Base-by-base conservation (phyloP, 306 rosid species). In the Medicago ruthenica region DNA sequence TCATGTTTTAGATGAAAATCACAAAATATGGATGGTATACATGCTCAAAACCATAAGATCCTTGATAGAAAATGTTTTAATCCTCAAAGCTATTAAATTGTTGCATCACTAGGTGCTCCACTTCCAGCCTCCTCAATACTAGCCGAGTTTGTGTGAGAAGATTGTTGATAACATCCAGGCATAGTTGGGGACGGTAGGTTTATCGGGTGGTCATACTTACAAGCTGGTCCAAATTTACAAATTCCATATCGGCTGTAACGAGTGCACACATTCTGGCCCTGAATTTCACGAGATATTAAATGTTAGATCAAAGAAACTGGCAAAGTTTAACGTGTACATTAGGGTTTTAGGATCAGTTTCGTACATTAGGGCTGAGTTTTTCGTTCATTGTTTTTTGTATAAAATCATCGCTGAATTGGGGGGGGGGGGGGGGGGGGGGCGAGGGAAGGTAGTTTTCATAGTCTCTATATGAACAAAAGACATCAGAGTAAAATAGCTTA, bases 221-320 rank as follows among this genome's bases (percentile, higher is more conserved):
- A 94, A 20, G 93, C 87, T 18, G 97, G 95, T 77, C 98, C 97
- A 10, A 76, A 94, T 80, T 92, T 95, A 89, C 97, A 95, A 71
- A 95, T 90, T 80, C 98, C 98, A 54, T 86, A 90, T 50, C 90
- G 89, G 71, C 93, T 86, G 83, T 88, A 95, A 77, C 87, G 79
- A 0, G 92, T 17, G 93, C 98, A 95, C 39, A 83, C 62, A 61
- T 79, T 86, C 88, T 90, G 90, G 59, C 89, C 98, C 97, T 95
- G 89, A 77, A 81, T 74, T 83, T 70, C 58, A 37, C 37, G 48
- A 76, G 9, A 50, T 45, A 42, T 54, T 41, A 22, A 14, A 61
- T 18, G 42, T 17, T 45, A 24, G 37, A 62, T 57, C 7, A 75
- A 70, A 51, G 60, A 79, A 75, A 70, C 61, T 61, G 42, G 10